phyloP scores from a whole-genome alignment of 768 basidiomycete genomes.

The Clitopilus passeckerianus region DNA sequence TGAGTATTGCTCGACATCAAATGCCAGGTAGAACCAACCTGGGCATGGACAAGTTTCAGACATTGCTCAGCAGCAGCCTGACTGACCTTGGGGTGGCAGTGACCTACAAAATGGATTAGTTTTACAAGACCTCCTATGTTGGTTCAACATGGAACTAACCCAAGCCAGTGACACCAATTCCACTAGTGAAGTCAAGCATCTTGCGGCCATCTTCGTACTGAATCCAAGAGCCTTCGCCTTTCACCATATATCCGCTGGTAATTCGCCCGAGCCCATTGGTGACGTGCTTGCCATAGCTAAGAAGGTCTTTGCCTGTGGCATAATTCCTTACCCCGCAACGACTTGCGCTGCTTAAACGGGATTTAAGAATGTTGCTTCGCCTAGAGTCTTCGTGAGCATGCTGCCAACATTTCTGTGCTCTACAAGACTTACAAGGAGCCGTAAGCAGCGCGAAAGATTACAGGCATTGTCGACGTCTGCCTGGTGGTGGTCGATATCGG shows the following conservation, averaged over 20 bases:
- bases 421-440: background rate
- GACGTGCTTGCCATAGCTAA: constrained; percentile 37
- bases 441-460: background rate
- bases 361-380: background rate
- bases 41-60: constrained; percentile 71
- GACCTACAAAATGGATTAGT: no score
- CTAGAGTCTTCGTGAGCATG: background rate
- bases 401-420: background rate
- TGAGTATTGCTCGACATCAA: background rate
- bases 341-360: background rate
- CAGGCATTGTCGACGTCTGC: background rate
- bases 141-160: constrained; percentile 46
- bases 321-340: background rate
- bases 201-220: constrained; percentile 66
- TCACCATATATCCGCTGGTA: constrained; percentile 54
- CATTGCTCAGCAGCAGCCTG: constrained; percentile 88
- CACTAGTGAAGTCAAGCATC: constrained; percentile 82
- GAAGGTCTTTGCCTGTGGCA: constrained; percentile 14
- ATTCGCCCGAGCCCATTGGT: constrained; percentile 41
- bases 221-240: constrained; percentile 72
- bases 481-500: background rate
- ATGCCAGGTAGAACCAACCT: constrained; percentile 39
- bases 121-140: no score
- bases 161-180: constrained; percentile 86
- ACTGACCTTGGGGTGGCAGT: constrained; percentile 85